Evolutionary conservation across 495 filamentous ascomycete species (phyloP), one percentile per base, ranked within the genome.

Genomic region (Neurospora sp.): DNA sequence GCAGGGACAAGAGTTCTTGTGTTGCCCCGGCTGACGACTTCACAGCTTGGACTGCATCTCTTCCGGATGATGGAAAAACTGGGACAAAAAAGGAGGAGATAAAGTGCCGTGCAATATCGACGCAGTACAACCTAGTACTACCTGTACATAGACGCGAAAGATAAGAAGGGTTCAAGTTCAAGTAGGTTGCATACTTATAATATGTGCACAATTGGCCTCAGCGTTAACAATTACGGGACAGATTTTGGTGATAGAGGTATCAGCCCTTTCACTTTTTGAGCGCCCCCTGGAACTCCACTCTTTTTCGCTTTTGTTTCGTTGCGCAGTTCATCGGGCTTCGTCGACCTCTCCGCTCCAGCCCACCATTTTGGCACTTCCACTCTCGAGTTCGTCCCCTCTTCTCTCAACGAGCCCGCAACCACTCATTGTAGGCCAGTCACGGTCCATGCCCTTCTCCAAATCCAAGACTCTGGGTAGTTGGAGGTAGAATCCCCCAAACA

Each of bases 361-460:
- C 53, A 61, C 35, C 86, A 84, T 69, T 84, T 83, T 3, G 53
- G 53, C 53, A 61, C 53, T 61, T 61, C 53, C 53, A 61, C 53
- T 61, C 18, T 61, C 27, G 14, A 66, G 53, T 66, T 37, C 53
- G 53, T 66, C 53, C 53, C 53, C 53, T 66, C 53, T 66, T 66
- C 53, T 61, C 44, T 9, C 44, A 22, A 37, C 35, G 44, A 48
- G 44, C 44, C 44, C 44, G 44, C 35, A 37, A 37, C 35, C 35
- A n/a, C n/a, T 42, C 11, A 42, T 53, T 12, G 53, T 12, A 61
- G 53, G 53, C 53, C 53, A 35, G 53, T 66, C 53, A 66, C 53
- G 53, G 53, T 66, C 53, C 53, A 61, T 61, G 53, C 53, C 53
- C 53, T 61, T 61, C 53, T 35, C 53, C 53, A 61, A 61, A 61